These are phyloP conservation scores for Arachnomyces sp. DNA, from an alignment of 2,329 filamentous ascomycete genomes.

Conservation along the genomic window DNA sequence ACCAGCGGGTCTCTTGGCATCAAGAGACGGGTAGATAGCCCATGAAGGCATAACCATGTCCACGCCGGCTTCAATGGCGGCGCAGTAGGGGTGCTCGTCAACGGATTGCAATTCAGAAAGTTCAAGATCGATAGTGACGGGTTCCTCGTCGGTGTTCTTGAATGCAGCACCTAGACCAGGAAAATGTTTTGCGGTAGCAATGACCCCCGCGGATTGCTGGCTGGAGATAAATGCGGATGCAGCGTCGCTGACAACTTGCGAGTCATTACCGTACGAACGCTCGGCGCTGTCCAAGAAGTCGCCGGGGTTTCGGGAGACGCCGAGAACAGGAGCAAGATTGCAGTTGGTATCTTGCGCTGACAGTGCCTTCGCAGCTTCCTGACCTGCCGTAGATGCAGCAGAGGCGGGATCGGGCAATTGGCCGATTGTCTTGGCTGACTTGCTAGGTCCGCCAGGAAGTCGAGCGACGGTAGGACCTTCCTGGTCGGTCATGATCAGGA, in stretches of 20 bases:
- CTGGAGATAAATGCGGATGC: conserved; percentile 16
- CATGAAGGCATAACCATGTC: conserved; percentile 27
- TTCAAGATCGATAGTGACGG: conserved; percentile 19
- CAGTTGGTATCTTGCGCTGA: conserved; percentile 14
- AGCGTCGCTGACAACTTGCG: conserved; percentile 15
- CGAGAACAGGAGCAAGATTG: conserved; percentile 23
- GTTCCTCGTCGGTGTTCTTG: conserved; percentile 21
- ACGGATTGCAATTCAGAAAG: conserved; percentile 16
- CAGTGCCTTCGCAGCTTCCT: conserved; percentile 16
- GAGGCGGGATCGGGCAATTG: conserved; percentile 9
- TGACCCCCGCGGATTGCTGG: conserved; percentile 15
- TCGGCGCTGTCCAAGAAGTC: conserved; percentile 19
- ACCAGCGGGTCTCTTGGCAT: conserved; percentile 19
- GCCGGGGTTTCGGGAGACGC: conserved; percentile 18
- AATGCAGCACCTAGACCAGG: conserved; percentile 21
- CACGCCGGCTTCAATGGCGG: conserved; percentile 20
- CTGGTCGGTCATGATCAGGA: conserved; percentile 27
- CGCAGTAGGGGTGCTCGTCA: conserved; percentile 19
- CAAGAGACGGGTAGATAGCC: conserved; percentile 24
- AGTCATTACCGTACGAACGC: conserved; percentile 21
- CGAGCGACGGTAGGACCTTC: conserved; percentile 23
- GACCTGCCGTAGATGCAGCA: conserved; percentile 17
- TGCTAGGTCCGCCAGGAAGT: conserved; percentile 19
- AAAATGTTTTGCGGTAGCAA: conserved; percentile 25
- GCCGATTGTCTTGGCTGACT: conserved; percentile 20